These are phyloP conservation scores for Aspergillus terreus DNA, from an alignment of 2,329 filamentous ascomycete species.

Conservation along the genomic window DNA sequence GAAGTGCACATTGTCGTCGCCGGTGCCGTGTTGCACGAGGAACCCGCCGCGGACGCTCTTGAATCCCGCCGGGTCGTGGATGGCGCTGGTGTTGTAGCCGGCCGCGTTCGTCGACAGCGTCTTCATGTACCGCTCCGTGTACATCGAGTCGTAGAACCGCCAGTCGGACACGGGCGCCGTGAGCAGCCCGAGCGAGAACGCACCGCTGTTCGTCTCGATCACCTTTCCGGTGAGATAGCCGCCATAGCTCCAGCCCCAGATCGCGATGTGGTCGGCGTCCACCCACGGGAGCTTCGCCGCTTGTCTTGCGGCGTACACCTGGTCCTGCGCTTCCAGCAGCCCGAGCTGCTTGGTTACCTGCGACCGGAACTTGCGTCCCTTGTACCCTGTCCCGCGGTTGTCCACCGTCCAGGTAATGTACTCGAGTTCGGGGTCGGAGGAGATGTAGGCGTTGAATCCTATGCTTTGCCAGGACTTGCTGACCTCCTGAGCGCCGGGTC, in stretches of 20 bases:
- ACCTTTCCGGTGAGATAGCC: constrained; percentile 66
- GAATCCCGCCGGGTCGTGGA: constrained; percentile 58
- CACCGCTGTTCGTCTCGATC: constrained; percentile 57
- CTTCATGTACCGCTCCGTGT: constrained; percentile 72
- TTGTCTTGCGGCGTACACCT: constrained; percentile 63
- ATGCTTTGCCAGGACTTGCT: constrained; percentile 54
- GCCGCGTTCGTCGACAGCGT: constrained; percentile 52
- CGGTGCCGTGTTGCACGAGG: constrained; percentile 62
- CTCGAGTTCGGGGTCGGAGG: constrained; percentile 64
- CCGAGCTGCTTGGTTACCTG: constrained; percentile 59
- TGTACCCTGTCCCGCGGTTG: constrained; percentile 63
- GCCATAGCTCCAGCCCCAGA: constrained; percentile 68
- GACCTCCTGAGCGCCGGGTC: constrained; percentile 61
- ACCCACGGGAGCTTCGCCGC: constrained; percentile 52
- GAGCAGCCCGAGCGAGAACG: constrained; percentile 61
- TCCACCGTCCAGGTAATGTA: constrained; percentile 67
- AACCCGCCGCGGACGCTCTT: constrained; percentile 59
- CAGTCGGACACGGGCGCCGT: constrained; percentile 66
- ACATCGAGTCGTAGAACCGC: constrained; percentile 69
- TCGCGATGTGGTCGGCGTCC: constrained; percentile 58
- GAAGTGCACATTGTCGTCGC: constrained; percentile 70
- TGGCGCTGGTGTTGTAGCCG: constrained; percentile 60
- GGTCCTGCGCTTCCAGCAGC: constrained; percentile 61
- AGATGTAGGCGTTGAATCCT: constrained; percentile 61
- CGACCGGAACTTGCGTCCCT: constrained; percentile 61